Conservation (phyloP, 139 green algal species). For the Chlamydomonas asymmetrica region DNA sequence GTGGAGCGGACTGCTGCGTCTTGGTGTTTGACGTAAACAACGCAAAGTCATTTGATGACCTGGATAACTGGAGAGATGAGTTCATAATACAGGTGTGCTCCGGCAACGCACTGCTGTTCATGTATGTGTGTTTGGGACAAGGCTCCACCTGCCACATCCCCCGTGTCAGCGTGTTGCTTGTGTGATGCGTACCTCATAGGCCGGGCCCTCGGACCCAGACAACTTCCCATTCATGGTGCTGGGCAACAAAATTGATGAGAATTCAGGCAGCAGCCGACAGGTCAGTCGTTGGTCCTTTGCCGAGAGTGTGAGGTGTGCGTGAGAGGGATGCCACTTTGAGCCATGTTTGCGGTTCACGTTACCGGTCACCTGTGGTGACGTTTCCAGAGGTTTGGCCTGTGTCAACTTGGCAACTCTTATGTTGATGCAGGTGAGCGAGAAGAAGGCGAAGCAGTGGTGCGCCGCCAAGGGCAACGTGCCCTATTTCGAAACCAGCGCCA, state of each 20-base stretch:
- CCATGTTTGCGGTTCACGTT: too few species aligned
- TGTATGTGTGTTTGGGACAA: neutral
- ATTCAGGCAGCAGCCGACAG: conserved; percentile 75
- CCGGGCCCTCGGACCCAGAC: conserved; percentile 82
- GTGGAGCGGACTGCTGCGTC: conserved; percentile 97
- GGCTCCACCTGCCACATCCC: neutral
- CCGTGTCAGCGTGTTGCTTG: too few species aligned
- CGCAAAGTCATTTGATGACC: conserved; percentile 94
- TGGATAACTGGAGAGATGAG: conserved; percentile 98
- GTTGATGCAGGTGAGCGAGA: conserved; percentile 75
- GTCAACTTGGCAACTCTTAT: neutral
- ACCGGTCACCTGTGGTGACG: too few species aligned
- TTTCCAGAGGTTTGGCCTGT: neutral
- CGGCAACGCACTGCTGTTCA: too few species aligned
- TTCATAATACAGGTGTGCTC: conserved; percentile 90
- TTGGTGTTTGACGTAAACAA: conserved; percentile 97
- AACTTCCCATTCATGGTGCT: conserved; percentile 98
- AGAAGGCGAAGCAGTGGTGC: conserved; percentile 95
- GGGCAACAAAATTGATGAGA: conserved; percentile 98
- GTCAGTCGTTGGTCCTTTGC: conserved; percentile 43
- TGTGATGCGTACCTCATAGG: too few species aligned
- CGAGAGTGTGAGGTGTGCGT: neutral
- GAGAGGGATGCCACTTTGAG: neutral
- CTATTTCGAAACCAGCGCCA: conserved; percentile 92
- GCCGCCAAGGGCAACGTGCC: conserved; percentile 89